These are phyloP conservation scores for Lipomyces kockii DNA, from an alignment of 805 yeast genomes.

Conservation along the genomic window DNA sequence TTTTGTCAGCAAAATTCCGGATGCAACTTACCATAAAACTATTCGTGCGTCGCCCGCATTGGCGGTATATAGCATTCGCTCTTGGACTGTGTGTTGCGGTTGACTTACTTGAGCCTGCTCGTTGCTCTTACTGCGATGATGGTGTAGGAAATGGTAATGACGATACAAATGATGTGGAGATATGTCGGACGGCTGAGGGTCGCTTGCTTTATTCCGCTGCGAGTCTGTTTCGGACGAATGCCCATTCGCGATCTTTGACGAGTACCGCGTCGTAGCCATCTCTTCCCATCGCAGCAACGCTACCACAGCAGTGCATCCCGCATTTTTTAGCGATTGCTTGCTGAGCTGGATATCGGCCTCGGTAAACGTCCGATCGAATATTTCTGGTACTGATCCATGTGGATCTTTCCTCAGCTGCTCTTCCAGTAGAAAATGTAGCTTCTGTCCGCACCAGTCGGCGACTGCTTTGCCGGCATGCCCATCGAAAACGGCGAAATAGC, in stretches of 20 bases:
- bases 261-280: slow-evolving; percentile 6
- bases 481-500: slow-evolving; percentile 92
- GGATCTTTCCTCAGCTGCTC: slow-evolving; percentile 41
- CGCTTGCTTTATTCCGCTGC: neutral
- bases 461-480: slow-evolving; percentile 96
- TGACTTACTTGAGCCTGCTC: neutral
- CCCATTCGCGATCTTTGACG: neutral
- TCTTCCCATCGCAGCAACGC: slow-evolving; percentile 86
- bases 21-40: slow-evolving; percentile 55
- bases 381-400: slow-evolving; percentile 60
- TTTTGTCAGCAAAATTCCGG: neutral
- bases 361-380: slow-evolving; percentile 69
- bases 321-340: slow-evolving; percentile 64
- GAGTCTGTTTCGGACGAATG: slow-evolving; percentile 1
- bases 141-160: slow-evolving; percentile 25
- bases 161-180: slow-evolving; percentile 23
- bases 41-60: slow-evolving; percentile 94
- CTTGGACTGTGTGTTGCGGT: slow-evolving; percentile 23
- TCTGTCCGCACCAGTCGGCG: slow-evolving; percentile 93
- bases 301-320: slow-evolving; percentile 96
- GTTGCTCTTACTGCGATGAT: slow-evolving; percentile 15
- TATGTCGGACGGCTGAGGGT: neutral
- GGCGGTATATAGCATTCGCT: slow-evolving; percentile 83
- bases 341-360: slow-evolving; percentile 74
- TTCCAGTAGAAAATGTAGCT: slow-evolving; percentile 67